Conservation (phyloP, 371 early-diverging fungal species). For the Mucor plumbeus region DNA sequence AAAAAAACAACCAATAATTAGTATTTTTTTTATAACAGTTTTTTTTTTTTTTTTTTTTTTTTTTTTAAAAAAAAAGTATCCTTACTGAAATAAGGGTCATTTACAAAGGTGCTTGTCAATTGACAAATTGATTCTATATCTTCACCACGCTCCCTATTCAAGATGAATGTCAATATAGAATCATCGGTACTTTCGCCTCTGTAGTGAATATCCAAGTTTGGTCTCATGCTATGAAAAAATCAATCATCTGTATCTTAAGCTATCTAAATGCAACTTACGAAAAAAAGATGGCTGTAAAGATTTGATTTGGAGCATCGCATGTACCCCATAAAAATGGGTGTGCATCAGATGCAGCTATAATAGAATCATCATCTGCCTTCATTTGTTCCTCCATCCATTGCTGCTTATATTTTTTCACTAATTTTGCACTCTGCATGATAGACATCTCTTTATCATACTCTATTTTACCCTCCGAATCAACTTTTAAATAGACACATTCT, state of each 20-base stretch:
- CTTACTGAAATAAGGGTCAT: constrained; percentile 28
- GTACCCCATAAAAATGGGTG: constrained; percentile 25
- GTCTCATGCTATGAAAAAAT: constrained; percentile 20
- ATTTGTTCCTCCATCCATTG: constrained; percentile 35
- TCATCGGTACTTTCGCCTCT: constrained; percentile 15
- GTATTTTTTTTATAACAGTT: background rate
- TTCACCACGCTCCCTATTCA: constrained; percentile 25
- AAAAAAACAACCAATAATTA: background rate
- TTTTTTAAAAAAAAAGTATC: too few species aligned
- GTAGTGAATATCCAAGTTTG: constrained; percentile 26
- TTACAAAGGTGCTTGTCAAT: constrained; percentile 10
- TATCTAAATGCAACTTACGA: constrained; percentile 10
- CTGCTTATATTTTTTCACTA: constrained; percentile 25
- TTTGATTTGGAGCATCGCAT: constrained; percentile 3
- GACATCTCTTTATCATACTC: background rate
- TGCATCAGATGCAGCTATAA: constrained; percentile 24
- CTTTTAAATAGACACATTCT: constrained; percentile 14
- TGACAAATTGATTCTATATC: background rate
- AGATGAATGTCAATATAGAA: constrained; percentile 16
- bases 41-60: too few species aligned
- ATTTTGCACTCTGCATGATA: constrained; percentile 1
- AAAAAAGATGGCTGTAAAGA: constrained; percentile 26
- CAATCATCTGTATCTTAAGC: too few species aligned
- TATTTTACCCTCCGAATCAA: constrained; percentile 6
- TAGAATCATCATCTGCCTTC: constrained; percentile 27